A percentile compares a stretch with the other conserved stretches of the same genome.
Evolutionary conservation across 1,284 basidiomycete species (phyloP).

Genomic region (Anthracocystis panici-leucophaei): DNA sequence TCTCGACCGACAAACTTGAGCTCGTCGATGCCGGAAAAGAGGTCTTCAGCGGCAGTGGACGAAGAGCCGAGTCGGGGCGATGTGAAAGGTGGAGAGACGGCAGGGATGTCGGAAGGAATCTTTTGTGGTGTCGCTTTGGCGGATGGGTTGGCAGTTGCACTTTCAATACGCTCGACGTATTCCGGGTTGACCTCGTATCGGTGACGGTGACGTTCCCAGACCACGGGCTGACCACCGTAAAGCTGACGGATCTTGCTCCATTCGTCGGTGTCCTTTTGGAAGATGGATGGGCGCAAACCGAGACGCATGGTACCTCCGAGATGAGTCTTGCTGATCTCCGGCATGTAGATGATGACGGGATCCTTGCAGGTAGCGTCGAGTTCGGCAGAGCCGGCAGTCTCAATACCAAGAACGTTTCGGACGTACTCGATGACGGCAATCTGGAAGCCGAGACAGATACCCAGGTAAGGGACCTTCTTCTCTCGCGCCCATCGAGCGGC

Average conservation of each 20-base stretch:
- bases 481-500: conserved; percentile 97
- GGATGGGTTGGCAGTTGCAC: conserved; percentile 55
- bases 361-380: conserved; percentile 76
- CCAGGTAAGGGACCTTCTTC: conserved; percentile 92
- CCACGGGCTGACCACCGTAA: conserved; percentile 84
- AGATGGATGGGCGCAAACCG: conserved; percentile 92
- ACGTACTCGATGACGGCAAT: conserved; percentile 96
- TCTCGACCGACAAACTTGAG: conserved; percentile 86
- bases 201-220: conserved; percentile 98
- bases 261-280: conserved; percentile 74
- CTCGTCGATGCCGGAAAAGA: conserved; percentile 39
- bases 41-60: conserved; percentile 10
- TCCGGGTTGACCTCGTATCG: conserved; percentile 96
- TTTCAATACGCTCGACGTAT: conserved; percentile 80
- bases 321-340: conserved; percentile 96
- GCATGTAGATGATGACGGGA: conserved; percentile 96
- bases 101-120: conserved; percentile 37
- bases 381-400: conserved; percentile 90
- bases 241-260: conserved; percentile 77
- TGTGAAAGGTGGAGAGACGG: conserved; percentile 40
- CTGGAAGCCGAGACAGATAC: conserved; percentile 98
- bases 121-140: conserved; percentile 31
- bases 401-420: conserved; percentile 82
- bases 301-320: conserved; percentile 99
- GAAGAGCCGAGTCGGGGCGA: conserved; percentile 33